Evolutionary conservation across 768 basidiomycete species (phyloP).

Genomic region (Exidia glandulosa): DNA sequence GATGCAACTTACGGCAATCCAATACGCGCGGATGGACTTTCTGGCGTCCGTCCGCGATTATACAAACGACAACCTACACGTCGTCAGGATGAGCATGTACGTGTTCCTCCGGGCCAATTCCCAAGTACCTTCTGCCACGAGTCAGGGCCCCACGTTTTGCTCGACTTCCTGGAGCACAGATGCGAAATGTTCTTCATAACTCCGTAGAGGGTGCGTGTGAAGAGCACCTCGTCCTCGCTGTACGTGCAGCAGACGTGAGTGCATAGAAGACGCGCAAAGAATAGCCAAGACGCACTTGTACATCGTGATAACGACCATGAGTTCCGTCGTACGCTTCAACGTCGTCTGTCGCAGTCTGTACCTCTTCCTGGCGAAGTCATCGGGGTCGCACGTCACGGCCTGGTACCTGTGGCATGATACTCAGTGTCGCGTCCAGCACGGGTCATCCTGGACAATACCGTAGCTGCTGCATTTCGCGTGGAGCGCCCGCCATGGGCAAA

Average conservation of each 20-base stretch:
- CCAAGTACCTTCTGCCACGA: constrained; percentile 82
- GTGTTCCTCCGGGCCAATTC: not conserved
- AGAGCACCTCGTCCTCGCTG: constrained; percentile 81
- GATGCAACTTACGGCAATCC: constrained; percentile 36
- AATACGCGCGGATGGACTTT: constrained; percentile 65
- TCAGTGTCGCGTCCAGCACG: not conserved
- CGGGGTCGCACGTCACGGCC: constrained; percentile 88
- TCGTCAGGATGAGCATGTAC: not conserved
- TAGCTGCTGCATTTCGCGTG: constrained; percentile 49
- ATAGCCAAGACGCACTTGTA: constrained; percentile 67
- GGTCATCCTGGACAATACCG: constrained; percentile 16
- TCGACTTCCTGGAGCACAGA: constrained; percentile 70
- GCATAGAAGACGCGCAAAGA: too few relatives aligned
- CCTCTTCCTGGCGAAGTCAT: constrained; percentile 75
- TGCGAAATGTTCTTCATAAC: constrained; percentile 64
- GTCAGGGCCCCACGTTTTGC: constrained; percentile 91
- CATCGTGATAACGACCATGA: constrained; percentile 94
- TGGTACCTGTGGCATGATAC: constrained; percentile 32
- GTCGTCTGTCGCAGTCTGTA: constrained; percentile 82
- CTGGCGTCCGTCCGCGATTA: constrained; percentile 80
- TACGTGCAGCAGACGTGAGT: not conserved
- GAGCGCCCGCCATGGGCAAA: constrained; percentile 50
- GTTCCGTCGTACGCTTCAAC: constrained; percentile 67
- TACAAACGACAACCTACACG: constrained; percentile 75
- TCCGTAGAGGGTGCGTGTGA: constrained; percentile 88